Percentiles rank a stretch among this genome's conserved stretches.
Conservation (phyloP, 2,329 filamentous ascomycete species). For the Epichloe sylvatica region DNA sequence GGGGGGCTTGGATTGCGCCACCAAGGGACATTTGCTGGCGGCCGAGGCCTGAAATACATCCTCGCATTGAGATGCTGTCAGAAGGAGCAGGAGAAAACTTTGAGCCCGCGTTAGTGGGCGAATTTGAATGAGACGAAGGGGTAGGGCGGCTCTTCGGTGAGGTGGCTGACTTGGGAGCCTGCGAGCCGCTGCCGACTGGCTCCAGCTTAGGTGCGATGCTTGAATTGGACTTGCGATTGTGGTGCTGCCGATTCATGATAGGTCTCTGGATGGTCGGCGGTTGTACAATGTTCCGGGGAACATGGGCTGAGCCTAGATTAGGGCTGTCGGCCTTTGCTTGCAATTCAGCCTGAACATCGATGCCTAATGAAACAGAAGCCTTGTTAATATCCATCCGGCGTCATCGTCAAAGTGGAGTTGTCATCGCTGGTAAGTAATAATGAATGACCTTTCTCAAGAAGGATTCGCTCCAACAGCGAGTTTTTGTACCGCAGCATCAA, state of each 20-base stretch:
- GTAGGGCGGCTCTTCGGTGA: constrained; percentile 67
- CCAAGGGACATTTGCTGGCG: constrained; percentile 20
- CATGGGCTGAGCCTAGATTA: constrained; percentile 55
- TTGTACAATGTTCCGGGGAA: constrained; percentile 55
- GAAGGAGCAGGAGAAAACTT: constrained; percentile 30
- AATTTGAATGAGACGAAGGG: constrained; percentile 59
- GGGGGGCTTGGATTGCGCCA: constrained; percentile 11
- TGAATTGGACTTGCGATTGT: constrained; percentile 55
- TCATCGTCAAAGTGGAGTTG: background rate
- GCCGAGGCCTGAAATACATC: constrained; percentile 19
- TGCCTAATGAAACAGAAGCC: constrained; percentile 41
- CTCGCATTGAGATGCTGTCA: constrained; percentile 33
- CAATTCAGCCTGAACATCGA: constrained; percentile 93
- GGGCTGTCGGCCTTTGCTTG: constrained; percentile 85
- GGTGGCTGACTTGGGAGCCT: constrained; percentile 40
- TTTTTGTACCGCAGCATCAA: constrained; percentile 98
- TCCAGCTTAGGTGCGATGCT: constrained; percentile 65
- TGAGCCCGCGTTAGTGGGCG: constrained; percentile 36
- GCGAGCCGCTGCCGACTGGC: constrained; percentile 33
- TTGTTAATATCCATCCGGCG: background rate
- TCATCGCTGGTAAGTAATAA: background rate
- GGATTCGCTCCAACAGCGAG: constrained; percentile 83
- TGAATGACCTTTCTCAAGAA: constrained; percentile 84
- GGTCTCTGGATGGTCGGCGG: constrained; percentile 66
- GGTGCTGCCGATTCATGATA: constrained; percentile 69